Percentiles rank a stretch among this genome's conserved stretches.
These are phyloP conservation scores for Eutrema salsugineum DNA, from an alignment of 441 rosid genomes.

Conservation along the genomic window DNA sequence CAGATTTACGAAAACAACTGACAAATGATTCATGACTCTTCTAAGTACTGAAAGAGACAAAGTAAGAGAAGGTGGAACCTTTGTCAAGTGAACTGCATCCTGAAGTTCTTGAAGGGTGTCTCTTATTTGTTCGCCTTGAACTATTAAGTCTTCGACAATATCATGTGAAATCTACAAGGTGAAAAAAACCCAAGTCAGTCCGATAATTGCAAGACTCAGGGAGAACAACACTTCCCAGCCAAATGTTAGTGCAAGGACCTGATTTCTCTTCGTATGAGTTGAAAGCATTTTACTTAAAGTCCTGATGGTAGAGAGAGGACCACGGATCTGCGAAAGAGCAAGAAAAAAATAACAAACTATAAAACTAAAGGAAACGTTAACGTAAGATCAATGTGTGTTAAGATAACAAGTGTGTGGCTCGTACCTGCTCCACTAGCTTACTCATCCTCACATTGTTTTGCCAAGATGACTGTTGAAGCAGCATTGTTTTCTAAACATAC, in stretches of 20 bases:
- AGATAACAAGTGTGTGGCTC: background rate
- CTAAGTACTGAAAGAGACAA: background rate
- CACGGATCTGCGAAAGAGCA: slow-evolving; percentile 55
- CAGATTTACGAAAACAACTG: background rate
- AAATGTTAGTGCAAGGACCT: slow-evolving; percentile 43
- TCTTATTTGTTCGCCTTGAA: slow-evolving; percentile 63
- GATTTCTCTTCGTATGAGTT: slow-evolving; percentile 61
- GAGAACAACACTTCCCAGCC: background rate
- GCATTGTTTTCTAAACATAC: slow-evolving; percentile 58
- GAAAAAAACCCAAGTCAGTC: background rate
- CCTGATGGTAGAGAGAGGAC: slow-evolving; percentile 76
- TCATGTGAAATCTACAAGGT: slow-evolving; percentile 65
- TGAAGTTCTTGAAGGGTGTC: slow-evolving; percentile 85
- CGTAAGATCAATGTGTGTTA: background rate
- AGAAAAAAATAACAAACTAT: background rate
- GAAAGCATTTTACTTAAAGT: slow-evolving; percentile 80
- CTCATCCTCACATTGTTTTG: slow-evolving; percentile 83
- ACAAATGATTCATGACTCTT: background rate
- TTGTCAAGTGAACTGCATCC: slow-evolving; percentile 81
- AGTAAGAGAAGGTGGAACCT: slow-evolving; percentile 40
- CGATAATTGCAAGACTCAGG: background rate
- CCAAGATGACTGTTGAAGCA: slow-evolving; percentile 89
- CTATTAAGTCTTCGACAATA: slow-evolving; percentile 72
- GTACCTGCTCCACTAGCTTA: slow-evolving; percentile 85
- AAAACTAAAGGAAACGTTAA: background rate